A percentile compares a stretch with the other conserved stretches of the same genome.
Evolutionary conservation across 306 rosid genomes (phyloP).

Genomic region (Lathyrus oleraceus): DNA sequence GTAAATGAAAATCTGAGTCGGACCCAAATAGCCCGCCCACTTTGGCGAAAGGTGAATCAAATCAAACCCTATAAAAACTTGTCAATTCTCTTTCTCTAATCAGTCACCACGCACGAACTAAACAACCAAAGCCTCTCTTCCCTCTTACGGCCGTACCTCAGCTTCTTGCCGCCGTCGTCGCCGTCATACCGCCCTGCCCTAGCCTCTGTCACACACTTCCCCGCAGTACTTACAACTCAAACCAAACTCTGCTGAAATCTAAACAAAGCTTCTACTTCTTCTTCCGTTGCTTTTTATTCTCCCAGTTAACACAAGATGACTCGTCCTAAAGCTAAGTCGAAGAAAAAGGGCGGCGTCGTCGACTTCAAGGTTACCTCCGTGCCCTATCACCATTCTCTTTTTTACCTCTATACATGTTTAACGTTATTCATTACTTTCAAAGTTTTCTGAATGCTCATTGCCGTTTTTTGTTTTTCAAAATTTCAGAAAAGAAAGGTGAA

Average conservation of each 20-base stretch:
- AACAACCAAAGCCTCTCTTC: neutral
- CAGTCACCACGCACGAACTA: neutral
- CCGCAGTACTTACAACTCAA: neutral
- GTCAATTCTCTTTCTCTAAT: neutral
- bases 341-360: constrained; percentile 68
- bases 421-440: neutral
- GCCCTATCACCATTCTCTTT: neutral
- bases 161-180: neutral
- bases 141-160: neutral
- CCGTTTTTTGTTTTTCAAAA: neutral
- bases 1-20: too few relatives aligned
- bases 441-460: constrained; percentile 10
- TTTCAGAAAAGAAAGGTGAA: constrained; percentile 80
- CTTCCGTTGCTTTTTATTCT: neutral
- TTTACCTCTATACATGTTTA: neutral
- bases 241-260: neutral
- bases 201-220: too few relatives aligned
- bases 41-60: neutral
- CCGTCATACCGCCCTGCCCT: too few relatives aligned
- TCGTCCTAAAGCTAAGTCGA: constrained; percentile 54
- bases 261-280: neutral
- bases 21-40: too few relatives aligned
- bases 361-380: constrained; percentile 66
- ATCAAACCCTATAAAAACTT: neutral
- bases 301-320: constrained; percentile 43